Base-by-base conservation (phyloP, 1,284 basidiomycete species). In the Ceratobasidium sp. region DNA sequence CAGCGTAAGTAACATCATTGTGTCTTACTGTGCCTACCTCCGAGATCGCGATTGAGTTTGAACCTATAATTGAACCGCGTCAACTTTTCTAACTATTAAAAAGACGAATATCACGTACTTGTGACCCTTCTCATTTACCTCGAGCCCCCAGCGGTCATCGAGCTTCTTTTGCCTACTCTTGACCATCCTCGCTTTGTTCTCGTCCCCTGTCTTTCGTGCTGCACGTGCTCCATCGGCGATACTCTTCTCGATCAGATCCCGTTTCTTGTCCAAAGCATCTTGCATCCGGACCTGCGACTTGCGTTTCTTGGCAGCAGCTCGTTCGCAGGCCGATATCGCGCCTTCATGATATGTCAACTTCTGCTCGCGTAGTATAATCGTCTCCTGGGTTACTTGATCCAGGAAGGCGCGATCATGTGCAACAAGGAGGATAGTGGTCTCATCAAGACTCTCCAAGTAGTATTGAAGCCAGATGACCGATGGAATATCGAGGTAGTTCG, bases 401-500 rank as follows among this genome's bases (percentile, higher is more conserved):
- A 92, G 85, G 81, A 95, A 94, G 42, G 89, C 89, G 64, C 90
- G 90, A 82, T 94, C 93, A 83, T 94, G 93, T 0, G 92, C 91
- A 33, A 92, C 85, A 74, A 87, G 85, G 40, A 94, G 87, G 12
- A 94, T 84, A 0, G 92, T 91, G 3, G 88, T 86, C 42, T 83
- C 84, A 59, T 84, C 83, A 33, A 86, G 84, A 20, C 84, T 83
- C 0, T 86, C 81, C 28, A 94, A 86, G 81, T 91, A 90, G 1
- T 86, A 83, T 81, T 93, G 89, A 2, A 88, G 85, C 83, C 85
- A 87, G 26, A 87, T 83, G 1, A 85, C 82, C 0, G 85, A 82
- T 38, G 83, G 82, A 26, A 86, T 81, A 77, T 86, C 85, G 81
- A 87, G 81, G 81, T 87, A 88, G 80, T 88, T 88, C 54, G 85